A percentile compares a stretch with the other conserved stretches of the same genome.
Evolutionary conservation across 257 asterid species (phyloP).

Genomic region (Fraxinus quadrangulata): DNA sequence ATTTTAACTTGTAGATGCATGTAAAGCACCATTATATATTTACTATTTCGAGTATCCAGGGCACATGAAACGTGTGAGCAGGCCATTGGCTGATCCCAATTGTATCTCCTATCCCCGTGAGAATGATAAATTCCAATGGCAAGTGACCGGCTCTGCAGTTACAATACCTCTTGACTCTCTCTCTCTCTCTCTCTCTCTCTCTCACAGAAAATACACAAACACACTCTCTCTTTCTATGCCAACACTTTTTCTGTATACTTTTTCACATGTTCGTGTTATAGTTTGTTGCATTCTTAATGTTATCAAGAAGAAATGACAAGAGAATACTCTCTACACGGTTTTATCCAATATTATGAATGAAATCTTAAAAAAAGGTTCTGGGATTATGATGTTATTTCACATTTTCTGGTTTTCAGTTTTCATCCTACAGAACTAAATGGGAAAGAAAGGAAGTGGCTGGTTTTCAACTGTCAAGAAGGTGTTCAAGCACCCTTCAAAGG

Average conservation of each 20-base stretch:
- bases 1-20: too few species aligned
- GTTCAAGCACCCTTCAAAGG: conserved; percentile 58
- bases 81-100: conserved; percentile 35
- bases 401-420: background rate
- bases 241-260: conserved; percentile 2
- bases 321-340: background rate
- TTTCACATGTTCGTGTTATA: background rate
- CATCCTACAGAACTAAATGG: conserved; percentile 37
- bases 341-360: background rate
- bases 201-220: background rate
- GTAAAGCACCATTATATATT: too few species aligned
- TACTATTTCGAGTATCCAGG: conserved; percentile 25
- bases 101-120: conserved; percentile 61
- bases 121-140: conserved; percentile 62
- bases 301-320: background rate
- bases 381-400: background rate
- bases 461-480: conserved; percentile 83
- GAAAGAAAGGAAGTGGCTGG: conserved; percentile 86
- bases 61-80: conserved; percentile 28
- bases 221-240: background rate
- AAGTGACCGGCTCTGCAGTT: conserved; percentile 29
- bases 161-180: conserved; percentile 2
- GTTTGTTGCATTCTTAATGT: background rate
- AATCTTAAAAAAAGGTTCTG: background rate
- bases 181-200: background rate